Percentiles rank a stretch among this genome's conserved stretches.
phyloP scores from a whole-genome alignment of 2,329 filamentous ascomycete genomes.

The Botrytis deweyae region DNA sequence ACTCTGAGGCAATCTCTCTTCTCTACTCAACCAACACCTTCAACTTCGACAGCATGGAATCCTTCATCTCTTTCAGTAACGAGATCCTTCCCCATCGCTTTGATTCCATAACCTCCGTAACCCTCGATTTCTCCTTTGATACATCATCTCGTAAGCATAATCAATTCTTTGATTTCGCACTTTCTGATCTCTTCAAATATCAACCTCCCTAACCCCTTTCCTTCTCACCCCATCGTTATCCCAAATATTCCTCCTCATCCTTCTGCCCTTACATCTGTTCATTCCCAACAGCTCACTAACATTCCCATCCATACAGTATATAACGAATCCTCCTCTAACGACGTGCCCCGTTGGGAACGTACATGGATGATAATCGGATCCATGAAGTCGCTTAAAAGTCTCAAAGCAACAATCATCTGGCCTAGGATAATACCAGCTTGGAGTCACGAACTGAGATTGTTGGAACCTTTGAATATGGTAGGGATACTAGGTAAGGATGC shows the following conservation, averaged over 20 bases:
- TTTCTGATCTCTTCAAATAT: background rate
- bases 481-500: constrained; percentile 10
- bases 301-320: background rate
- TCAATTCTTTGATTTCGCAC: background rate
- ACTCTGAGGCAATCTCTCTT: constrained; percentile 30
- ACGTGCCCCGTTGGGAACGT: constrained; percentile 29
- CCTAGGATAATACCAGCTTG: constrained; percentile 20
- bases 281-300: background rate
- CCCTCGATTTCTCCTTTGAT: constrained; percentile 28
- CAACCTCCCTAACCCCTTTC: background rate
- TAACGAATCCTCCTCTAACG: constrained; percentile 23
- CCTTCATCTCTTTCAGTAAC: constrained; percentile 29
- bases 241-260: background rate
- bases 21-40: constrained; percentile 34
- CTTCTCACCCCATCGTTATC: background rate
- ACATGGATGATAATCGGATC: constrained; percentile 30
- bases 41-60: constrained; percentile 33
- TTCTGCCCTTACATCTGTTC: background rate
- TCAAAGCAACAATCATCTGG: constrained; percentile 28
- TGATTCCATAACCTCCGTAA: constrained; percentile 28
- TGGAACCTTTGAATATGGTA: constrained; percentile 28
- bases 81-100: constrained; percentile 31
- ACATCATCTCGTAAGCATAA: constrained; percentile 7
- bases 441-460: constrained; percentile 24
- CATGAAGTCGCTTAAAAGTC: constrained; percentile 25